These are phyloP conservation scores for Linnemannia zychae DNA, from an alignment of 192 early-diverging fungal species.

Conservation along the genomic window DNA sequence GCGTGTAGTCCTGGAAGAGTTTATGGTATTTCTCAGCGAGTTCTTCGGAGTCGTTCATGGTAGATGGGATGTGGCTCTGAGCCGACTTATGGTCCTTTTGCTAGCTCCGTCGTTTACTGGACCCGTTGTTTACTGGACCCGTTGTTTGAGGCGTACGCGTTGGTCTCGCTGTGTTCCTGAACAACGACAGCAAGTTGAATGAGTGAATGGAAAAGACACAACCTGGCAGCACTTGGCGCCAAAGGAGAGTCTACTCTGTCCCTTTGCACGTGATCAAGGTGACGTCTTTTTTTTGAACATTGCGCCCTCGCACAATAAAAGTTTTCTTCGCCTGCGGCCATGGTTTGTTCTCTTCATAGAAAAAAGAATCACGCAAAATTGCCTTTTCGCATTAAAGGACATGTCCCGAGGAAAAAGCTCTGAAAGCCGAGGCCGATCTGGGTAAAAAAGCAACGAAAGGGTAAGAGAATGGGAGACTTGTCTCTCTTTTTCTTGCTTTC, in stretches of 20 bases:
- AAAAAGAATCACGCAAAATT: conserved; percentile 56
- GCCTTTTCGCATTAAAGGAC: conserved; percentile 58
- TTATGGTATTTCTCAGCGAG: conserved; percentile 67
- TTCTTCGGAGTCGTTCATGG: conserved; percentile 65
- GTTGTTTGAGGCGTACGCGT: background rate
- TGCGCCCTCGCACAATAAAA: conserved; percentile 9
- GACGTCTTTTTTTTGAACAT: background rate
- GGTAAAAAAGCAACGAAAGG: conserved; percentile 15
- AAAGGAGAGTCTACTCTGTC: background rate
- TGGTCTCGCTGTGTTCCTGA: background rate
- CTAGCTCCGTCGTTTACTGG: background rate
- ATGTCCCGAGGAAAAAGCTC: conserved; percentile 50
- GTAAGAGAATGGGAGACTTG: background rate
- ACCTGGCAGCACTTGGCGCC: background rate
- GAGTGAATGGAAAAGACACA: background rate
- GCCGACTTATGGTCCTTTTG: background rate
- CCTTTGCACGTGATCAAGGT: background rate
- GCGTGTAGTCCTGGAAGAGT: conserved; percentile 67
- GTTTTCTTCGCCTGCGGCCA: background rate
- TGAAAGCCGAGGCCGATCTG: conserved; percentile 38
- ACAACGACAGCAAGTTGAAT: background rate
- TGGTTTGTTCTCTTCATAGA: conserved; percentile 16
- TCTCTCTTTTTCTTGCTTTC: conserved; percentile 7
- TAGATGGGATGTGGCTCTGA: background rate
- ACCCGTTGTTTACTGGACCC: no score